A percentile compares a stretch with the other conserved stretches of the same genome.
Evolutionary conservation across 2,329 filamentous ascomycete species (phyloP).

Genomic region (Aspergillus neoniger): DNA sequence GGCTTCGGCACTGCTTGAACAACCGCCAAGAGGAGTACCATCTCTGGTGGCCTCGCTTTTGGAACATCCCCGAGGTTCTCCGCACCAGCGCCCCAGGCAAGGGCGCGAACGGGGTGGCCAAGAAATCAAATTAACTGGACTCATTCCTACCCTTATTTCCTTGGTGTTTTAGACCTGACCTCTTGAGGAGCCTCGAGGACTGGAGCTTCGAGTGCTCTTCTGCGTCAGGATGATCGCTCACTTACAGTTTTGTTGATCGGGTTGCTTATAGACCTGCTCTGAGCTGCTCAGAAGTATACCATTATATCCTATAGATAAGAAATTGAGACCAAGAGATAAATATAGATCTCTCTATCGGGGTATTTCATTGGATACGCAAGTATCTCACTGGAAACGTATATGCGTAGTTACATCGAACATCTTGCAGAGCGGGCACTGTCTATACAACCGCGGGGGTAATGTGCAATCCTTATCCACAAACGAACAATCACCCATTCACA

Average conservation of each 20-base stretch:
- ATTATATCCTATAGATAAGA: constrained; percentile 15
- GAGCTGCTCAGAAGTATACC: constrained; percentile 11
- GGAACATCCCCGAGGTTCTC: constrained; percentile 59
- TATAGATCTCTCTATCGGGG: background rate
- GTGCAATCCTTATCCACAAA: background rate
- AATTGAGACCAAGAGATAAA: background rate
- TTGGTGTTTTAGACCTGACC: constrained; percentile 7
- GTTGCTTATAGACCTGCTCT: constrained; percentile 17
- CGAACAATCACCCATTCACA: constrained; percentile 19
- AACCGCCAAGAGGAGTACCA: constrained; percentile 70
- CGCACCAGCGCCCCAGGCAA: constrained; percentile 24
- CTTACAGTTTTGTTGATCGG: background rate
- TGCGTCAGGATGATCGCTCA: background rate
- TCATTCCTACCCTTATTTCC: background rate
- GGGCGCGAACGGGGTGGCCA: constrained; percentile 27
- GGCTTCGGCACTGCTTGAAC: constrained; percentile 76
- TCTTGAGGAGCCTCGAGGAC: constrained; percentile 1
- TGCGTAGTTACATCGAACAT: background rate
- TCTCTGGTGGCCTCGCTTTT: constrained; percentile 67
- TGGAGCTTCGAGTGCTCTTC: constrained; percentile 1
- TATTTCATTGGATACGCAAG: background rate
- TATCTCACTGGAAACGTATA: background rate
- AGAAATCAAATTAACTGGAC: constrained; percentile 32
- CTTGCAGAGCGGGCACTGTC: background rate
- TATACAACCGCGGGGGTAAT: background rate